phyloP scores from a whole-genome alignment of 2,329 filamentous ascomycete species.

The Cladosporium sp. region DNA sequence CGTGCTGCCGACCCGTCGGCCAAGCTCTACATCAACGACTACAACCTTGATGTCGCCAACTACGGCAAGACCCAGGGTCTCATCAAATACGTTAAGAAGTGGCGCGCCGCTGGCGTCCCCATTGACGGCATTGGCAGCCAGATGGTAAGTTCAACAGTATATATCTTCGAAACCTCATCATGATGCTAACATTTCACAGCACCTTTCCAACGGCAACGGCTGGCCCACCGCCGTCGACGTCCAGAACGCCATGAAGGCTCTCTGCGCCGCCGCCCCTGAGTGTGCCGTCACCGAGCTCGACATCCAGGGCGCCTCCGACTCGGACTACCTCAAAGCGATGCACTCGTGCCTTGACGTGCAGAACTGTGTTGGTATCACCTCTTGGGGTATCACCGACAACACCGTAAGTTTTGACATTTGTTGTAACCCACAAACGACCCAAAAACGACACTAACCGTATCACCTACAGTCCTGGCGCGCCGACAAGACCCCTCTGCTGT shows the following conservation, averaged over 20 bases:
- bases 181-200: conserved; percentile 36
- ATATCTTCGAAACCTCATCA: background rate
- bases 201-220: conserved; percentile 49
- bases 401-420: background rate
- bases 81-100: conserved; percentile 62
- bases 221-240: conserved; percentile 45
- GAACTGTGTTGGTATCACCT: conserved; percentile 66
- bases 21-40: conserved; percentile 76
- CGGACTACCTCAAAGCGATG: conserved; percentile 58
- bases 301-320: conserved; percentile 58
- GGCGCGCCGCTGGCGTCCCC: conserved; percentile 62
- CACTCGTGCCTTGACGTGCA: conserved; percentile 60
- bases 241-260: conserved; percentile 54
- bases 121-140: conserved; percentile 58
- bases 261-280: conserved; percentile 56
- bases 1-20: conserved; percentile 65
- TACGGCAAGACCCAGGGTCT: conserved; percentile 62
- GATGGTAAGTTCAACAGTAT: background rate
- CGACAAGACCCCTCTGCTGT: conserved; percentile 43
- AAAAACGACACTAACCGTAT: conserved; percentile 1
- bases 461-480: conserved; percentile 46
- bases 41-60: conserved; percentile 61
- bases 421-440: no score
- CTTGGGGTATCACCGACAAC: conserved; percentile 16
- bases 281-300: conserved; percentile 70